Evolutionary conservation across 805 yeast species (phyloP).

Genomic region (Zygoascus bituminiphila): DNA sequence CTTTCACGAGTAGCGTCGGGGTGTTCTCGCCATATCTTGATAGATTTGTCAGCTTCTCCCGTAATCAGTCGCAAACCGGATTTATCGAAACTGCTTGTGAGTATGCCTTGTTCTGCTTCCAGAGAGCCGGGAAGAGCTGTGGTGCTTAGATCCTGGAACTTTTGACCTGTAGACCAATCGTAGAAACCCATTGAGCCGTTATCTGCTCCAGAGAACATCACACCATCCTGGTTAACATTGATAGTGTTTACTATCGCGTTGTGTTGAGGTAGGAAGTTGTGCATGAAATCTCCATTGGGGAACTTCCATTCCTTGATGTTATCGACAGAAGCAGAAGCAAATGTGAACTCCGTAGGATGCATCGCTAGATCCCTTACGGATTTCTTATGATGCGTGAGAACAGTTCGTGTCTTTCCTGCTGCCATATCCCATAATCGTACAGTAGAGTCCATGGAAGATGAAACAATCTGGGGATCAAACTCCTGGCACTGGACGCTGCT

Average conservation of each 20-base stretch:
- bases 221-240: constrained; percentile 52
- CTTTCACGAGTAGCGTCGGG: constrained; percentile 31
- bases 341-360: constrained; percentile 62
- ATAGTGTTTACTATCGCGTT: constrained; percentile 60
- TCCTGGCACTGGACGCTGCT: constrained; percentile 58
- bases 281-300: constrained; percentile 68
- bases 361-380: constrained; percentile 65
- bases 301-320: constrained; percentile 78
- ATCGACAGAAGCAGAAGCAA: constrained; percentile 74
- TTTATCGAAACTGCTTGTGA: constrained; percentile 65
- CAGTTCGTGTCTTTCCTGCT: constrained; percentile 62
- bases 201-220: constrained; percentile 75
- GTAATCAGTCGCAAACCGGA: constrained; percentile 77
- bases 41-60: constrained; percentile 80
- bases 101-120: constrained; percentile 58
- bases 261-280: constrained; percentile 41
- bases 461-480: constrained; percentile 76
- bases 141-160: constrained; percentile 47
- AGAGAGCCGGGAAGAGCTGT: constrained; percentile 62
- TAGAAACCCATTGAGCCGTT: constrained; percentile 70
- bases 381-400: constrained; percentile 78
- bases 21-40: constrained; percentile 48
- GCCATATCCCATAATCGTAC: constrained; percentile 85
- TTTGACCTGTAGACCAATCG: constrained; percentile 66
- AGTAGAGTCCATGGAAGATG: constrained; percentile 79